A percentile compares a stretch with the other conserved stretches of the same genome.
Evolutionary conservation across 495 filamentous ascomycete genomes (phyloP).

Genomic region (Pseudotulostoma volvatum): DNA sequence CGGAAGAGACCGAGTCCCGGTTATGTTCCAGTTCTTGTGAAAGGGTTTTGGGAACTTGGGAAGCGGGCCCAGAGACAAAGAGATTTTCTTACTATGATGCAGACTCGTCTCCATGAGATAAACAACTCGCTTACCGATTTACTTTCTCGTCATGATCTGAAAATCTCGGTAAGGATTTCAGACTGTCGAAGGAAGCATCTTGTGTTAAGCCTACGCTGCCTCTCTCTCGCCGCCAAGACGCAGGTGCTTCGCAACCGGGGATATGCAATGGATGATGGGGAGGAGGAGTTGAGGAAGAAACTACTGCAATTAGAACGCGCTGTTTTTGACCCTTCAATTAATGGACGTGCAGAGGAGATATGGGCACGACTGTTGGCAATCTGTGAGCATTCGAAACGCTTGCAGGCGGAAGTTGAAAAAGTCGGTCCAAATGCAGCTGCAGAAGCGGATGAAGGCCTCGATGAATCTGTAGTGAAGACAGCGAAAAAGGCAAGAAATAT

Average conservation of each 20-base stretch:
- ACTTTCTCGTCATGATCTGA: constrained; percentile 66
- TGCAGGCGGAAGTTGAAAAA: constrained; percentile 67
- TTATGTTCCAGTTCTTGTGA: constrained; percentile 57
- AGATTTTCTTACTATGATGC: constrained; percentile 53
- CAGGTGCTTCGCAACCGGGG: constrained; percentile 83
- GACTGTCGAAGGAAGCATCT: constrained; percentile 70
- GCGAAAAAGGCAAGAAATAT: constrained; percentile 60
- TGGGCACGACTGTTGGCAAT: constrained; percentile 89
- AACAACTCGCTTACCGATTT: constrained; percentile 66
- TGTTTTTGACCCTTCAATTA: constrained; percentile 70
- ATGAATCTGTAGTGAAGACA: constrained; percentile 62
- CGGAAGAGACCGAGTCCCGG: constrained; percentile 62
- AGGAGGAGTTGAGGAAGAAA: constrained; percentile 82
- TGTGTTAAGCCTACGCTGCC: constrained; percentile 61
- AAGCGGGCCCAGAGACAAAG: constrained; percentile 65
- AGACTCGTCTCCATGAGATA: constrained; percentile 76
- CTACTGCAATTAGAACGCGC: constrained; percentile 54
- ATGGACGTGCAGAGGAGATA: constrained; percentile 77
- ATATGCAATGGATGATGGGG: constrained; percentile 78
- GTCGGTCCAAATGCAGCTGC: constrained; percentile 33
- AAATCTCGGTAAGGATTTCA: constrained; percentile 59
- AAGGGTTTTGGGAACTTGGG: constrained; percentile 53
- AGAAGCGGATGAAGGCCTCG: constrained; percentile 39
- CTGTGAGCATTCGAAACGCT: constrained; percentile 56
- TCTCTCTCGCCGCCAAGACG: constrained; percentile 75